Conservation (phyloP, 768 basidiomycete genomes). For the Boletus subparvulus region DNA sequence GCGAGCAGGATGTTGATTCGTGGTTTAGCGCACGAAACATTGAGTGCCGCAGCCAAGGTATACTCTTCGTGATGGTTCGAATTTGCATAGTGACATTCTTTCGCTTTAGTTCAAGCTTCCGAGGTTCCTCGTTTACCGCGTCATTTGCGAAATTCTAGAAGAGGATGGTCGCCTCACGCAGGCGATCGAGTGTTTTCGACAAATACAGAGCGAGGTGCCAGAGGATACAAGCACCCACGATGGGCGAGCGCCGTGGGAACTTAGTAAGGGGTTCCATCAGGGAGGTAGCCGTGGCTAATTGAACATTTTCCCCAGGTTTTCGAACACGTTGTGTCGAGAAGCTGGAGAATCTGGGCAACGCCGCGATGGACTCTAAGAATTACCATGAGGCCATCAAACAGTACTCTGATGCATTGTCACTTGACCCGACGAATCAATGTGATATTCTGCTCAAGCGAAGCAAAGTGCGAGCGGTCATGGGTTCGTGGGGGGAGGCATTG, state of each 20-base stretch:
- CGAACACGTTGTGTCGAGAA: neutral
- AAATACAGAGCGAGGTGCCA: neutral
- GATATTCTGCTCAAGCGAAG: constrained; percentile 7
- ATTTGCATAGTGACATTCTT: neutral
- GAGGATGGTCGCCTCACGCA: neutral
- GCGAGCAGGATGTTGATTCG: neutral
- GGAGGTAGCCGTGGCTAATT: neutral
- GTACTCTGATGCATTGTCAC: neutral
- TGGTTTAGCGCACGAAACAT: neutral
- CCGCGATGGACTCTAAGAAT: neutral
- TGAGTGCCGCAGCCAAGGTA: neutral
- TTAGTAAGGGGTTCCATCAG: neutral
- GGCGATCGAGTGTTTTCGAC: neutral
- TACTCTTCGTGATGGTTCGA: too few relatives aligned
- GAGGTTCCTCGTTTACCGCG: neutral
- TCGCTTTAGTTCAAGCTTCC: constrained; percentile 3
- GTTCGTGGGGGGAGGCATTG: too few relatives aligned
- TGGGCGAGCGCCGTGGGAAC: neutral
- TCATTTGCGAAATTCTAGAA: neutral
- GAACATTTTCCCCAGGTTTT: neutral
- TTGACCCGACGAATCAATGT: neutral
- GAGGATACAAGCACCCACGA: neutral
- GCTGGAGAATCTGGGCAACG: neutral
- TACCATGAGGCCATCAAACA: neutral
- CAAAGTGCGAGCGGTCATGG: neutral